Percentiles rank a stretch among this genome's conserved stretches.
Conservation (phyloP, 345 rosid species). For the Syzygium jambos region DNA sequence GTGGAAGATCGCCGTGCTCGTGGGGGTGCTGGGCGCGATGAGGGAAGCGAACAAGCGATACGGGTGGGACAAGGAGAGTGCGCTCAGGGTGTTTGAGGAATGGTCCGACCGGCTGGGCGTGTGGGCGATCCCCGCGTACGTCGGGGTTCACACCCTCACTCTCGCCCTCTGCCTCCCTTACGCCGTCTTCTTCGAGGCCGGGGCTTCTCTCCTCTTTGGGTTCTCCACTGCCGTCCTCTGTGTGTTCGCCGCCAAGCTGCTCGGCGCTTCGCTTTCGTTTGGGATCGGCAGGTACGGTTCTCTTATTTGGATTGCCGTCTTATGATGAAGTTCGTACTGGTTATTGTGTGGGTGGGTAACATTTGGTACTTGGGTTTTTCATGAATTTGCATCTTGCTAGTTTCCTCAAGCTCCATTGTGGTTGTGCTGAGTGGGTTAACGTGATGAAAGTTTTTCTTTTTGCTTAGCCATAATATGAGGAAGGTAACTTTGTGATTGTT, state of each 20-base stretch:
- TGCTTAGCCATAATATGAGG: neutral
- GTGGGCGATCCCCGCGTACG: conserved; percentile 90
- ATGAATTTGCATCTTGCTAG: neutral
- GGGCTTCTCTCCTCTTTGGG: conserved; percentile 76
- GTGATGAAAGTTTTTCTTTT: neutral
- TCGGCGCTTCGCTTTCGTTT: conserved; percentile 91
- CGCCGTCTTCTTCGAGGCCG: conserved; percentile 91
- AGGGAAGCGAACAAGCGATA: conserved; percentile 32
- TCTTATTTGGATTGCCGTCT: neutral
- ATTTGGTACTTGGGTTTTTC: neutral
- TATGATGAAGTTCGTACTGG: neutral
- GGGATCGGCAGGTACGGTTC: conserved; percentile 69
- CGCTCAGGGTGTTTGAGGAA: conserved; percentile 27
- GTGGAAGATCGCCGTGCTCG: conserved; percentile 33
- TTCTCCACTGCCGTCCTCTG: conserved; percentile 75
- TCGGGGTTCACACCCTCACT: conserved; percentile 64
- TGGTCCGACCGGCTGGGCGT: conserved; percentile 64
- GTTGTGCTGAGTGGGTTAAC: neutral
- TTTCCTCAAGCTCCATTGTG: neutral
- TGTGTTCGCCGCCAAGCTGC: conserved; percentile 67
- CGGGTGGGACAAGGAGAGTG: conserved; percentile 54
- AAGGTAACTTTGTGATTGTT: neutral
- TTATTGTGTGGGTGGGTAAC: neutral
- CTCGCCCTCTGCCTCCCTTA: conserved; percentile 75
- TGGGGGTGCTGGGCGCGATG: conserved; percentile 19